These are phyloP conservation scores for Aureobasidium sp. DNA, from an alignment of 2,329 filamentous ascomycete genomes.

Conservation along the genomic window DNA sequence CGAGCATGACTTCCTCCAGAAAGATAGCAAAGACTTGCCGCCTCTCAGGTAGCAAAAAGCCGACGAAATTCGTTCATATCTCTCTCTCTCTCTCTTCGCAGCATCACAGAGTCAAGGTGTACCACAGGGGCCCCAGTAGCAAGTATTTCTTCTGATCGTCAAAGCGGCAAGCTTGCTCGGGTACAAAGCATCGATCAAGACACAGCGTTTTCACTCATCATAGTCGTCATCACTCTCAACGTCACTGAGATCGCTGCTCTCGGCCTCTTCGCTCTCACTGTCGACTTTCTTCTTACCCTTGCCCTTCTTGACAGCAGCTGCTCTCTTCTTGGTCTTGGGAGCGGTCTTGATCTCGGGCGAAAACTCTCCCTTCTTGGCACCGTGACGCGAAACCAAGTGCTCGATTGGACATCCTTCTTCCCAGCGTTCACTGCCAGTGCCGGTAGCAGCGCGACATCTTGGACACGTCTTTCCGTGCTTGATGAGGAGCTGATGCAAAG, in stretches of 20 bases:
- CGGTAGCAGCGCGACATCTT: conserved; percentile 54
- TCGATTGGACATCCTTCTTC: conserved; percentile 58
- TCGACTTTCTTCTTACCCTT: conserved; percentile 6
- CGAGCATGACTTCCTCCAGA: no score
- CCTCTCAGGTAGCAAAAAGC: no score
- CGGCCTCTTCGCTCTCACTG: conserved; percentile 9
- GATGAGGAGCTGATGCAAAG: conserved; percentile 56
- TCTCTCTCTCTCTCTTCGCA: no score
- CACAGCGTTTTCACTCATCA: not conserved
- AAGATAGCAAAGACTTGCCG: no score
- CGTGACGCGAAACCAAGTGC: conserved; percentile 52
- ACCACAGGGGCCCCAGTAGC: no score
- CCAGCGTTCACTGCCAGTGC: conserved; percentile 56
- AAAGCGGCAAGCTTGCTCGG: no score
- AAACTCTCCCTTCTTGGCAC: conserved; percentile 43
- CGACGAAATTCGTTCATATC: no score
- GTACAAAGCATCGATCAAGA: not conserved
- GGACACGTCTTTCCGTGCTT: conserved; percentile 56
- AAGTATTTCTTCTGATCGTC: no score
- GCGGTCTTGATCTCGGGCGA: conserved; percentile 52
- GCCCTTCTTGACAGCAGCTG: not conserved
- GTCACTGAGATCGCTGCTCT: conserved; percentile 6
- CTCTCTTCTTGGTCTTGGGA: not conserved
- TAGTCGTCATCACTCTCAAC: conserved; percentile 11
- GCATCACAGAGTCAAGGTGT: no score